Conservation (phyloP, 2,329 filamentous ascomycete species). For the Pseudogymnoascus sp. region DNA sequence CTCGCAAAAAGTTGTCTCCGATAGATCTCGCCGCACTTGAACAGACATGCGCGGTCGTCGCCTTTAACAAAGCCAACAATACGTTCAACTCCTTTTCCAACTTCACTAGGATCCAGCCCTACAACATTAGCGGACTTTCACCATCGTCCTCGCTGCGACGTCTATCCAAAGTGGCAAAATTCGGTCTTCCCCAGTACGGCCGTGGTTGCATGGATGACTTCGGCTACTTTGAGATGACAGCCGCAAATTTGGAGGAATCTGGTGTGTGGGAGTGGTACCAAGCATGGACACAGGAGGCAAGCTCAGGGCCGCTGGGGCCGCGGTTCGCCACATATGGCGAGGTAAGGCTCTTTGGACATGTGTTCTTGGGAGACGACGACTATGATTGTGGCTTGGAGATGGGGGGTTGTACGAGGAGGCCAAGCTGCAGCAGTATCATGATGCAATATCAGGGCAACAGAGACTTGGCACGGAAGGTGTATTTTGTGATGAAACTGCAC, state of each 20-base stretch:
- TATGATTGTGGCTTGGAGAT: constrained; percentile 6
- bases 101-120: background rate
- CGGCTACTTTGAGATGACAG: constrained; percentile 4
- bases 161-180: background rate
- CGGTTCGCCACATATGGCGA: background rate
- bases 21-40: background rate
- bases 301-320: background rate
- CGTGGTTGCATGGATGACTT: constrained; percentile 4
- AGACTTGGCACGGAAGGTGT: constrained; percentile 8
- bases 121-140: background rate
- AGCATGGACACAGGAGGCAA: background rate
- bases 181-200: background rate
- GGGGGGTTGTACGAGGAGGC: constrained; percentile 1
- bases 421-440: background rate
- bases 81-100: background rate
- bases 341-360: background rate
- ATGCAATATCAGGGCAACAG: background rate
- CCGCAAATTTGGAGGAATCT: background rate
- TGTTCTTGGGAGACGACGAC: background rate
- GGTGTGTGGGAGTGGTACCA: background rate
- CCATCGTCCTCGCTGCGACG: background rate
- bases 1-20: background rate
- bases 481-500: constrained; percentile 8
- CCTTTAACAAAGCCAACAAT: background rate
- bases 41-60: background rate